These are phyloP conservation scores for Penicillium turbatum DNA, from an alignment of 495 filamentous ascomycete genomes.

Conservation along the genomic window DNA sequence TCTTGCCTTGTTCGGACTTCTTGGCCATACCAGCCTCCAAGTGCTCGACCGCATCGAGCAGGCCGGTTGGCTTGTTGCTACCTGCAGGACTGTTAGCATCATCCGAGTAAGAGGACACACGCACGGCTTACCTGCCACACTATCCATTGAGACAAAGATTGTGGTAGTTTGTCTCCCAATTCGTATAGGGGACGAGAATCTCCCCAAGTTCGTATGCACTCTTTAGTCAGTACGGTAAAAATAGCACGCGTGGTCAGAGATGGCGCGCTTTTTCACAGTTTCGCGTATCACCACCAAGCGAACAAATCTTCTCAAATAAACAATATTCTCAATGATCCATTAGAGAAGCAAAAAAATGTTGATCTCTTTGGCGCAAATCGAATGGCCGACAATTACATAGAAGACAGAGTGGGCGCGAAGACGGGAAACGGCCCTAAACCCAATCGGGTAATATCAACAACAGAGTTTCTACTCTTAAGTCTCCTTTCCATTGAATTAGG, in stretches of 20 bases:
- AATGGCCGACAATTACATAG: conserved; percentile 5
- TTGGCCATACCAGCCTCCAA: conserved; percentile 40
- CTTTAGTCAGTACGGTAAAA: background rate
- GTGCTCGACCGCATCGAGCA: conserved; percentile 40
- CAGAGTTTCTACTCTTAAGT: background rate
- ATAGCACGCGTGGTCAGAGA: background rate
- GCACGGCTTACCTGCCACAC: background rate
- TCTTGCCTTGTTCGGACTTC: background rate
- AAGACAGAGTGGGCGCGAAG: conserved; percentile 19
- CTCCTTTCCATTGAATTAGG: no score
- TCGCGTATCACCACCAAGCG: background rate
- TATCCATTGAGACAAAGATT: background rate
- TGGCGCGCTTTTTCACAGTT: background rate
- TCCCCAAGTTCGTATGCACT: background rate
- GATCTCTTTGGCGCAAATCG: background rate
- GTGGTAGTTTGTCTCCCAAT: background rate
- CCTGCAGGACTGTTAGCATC: conserved; percentile 6
- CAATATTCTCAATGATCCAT: no score
- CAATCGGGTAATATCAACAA: conserved; percentile 26
- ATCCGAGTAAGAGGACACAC: background rate
- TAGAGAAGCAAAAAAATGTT: background rate
- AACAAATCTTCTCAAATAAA: background rate
- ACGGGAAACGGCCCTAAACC: conserved; percentile 17
- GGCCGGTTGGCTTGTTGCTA: conserved; percentile 19
- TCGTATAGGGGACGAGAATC: background rate